Conservation (phyloP, 1,139 yeast species). For the Suhomyces taliae region DNA sequence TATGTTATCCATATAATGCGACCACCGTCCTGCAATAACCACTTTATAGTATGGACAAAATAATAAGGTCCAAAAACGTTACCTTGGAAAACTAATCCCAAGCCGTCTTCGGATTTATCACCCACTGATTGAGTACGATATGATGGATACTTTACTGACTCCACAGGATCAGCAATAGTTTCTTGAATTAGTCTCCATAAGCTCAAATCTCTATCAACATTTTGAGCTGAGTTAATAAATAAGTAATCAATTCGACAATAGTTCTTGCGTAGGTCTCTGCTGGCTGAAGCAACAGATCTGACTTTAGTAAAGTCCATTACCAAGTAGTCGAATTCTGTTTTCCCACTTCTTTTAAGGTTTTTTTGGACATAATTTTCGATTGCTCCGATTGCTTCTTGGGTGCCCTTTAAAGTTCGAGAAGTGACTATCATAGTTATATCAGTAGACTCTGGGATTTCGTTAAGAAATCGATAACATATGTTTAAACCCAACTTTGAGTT, state of each 20-base stretch:
- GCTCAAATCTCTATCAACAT: constrained; percentile 82
- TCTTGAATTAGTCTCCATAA: constrained; percentile 76
- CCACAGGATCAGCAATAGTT: constrained; percentile 61
- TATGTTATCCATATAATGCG: constrained; percentile 83
- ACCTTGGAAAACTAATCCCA: constrained; percentile 91
- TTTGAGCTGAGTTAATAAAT: constrained; percentile 87
- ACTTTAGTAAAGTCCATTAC: constrained; percentile 84
- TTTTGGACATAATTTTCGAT: constrained; percentile 54
- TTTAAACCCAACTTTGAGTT: constrained; percentile 79
- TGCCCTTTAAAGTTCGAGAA: constrained; percentile 83
- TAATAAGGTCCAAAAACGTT: constrained; percentile 95
- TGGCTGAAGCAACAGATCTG: constrained; percentile 78
- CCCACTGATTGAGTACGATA: constrained; percentile 82
- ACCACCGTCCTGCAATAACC: constrained; percentile 56
- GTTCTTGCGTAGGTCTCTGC: constrained; percentile 62
- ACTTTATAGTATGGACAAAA: constrained; percentile 60
- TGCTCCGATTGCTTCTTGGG: constrained; percentile 66
- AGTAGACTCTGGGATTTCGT: constrained; percentile 49
- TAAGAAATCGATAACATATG: constrained; percentile 75
- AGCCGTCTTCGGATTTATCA: constrained; percentile 62
- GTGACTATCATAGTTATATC: constrained; percentile 83
- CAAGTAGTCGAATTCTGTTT: constrained; percentile 80
- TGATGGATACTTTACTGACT: constrained; percentile 81
- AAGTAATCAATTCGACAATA: constrained; percentile 71
- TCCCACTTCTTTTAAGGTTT: constrained; percentile 37